Base-by-base conservation (phyloP, 139 green algal species). In the Chlamydomonas asymmetrica region DNA sequence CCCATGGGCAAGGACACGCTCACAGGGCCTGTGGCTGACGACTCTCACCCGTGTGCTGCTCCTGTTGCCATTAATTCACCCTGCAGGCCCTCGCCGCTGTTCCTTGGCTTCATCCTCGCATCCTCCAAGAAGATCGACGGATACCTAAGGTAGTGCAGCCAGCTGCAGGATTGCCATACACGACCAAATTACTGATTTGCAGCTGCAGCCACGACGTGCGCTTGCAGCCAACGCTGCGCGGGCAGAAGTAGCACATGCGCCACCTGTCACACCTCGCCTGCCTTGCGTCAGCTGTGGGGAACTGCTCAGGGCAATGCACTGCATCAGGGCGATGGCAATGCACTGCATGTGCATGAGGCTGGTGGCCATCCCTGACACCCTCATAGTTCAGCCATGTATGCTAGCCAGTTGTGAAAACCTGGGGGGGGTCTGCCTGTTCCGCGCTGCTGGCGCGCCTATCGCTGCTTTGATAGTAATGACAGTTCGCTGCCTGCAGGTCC, bases 81-180 rank as follows among this genome's bases (percentile, higher is more conserved):
- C 16, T 83, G 87, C 74, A 88, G 88, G 71, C 88, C 94, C 37
- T 93, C 86, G 1, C 88, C 94, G 20, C 85, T 97, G 25, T 98
- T 98, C 87, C 86, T 97, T 61, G 94, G 92, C 57, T 92, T 97
- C 72, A 89, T 97, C 62, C 85, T 97, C 31, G 91, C 93, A 0
- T 63, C 92, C 18, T 73, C 63, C 50, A 84, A 83, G 38, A 77
- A 83, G 49, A 71, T 93, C 35, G 80, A 90, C 60, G 63, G n/a
- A 1, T 87, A 84, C 76, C 74, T 88, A 23, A 38, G 79, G 54
- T 76, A 64, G 56, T 38, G 23, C 7, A 39, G n/a, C 16, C 4
- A 38, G 4, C n/a, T 18, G 6, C n/a, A 38, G 6, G 29, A 7
- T 16, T 7, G 6, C 23, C 27, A 3, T 7, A 9, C 5, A 29